A percentile compares a stretch with the other conserved stretches of the same genome.
These are phyloP conservation scores for Yarrowia porcina DNA, from an alignment of 805 yeast genomes.

Conservation along the genomic window DNA sequence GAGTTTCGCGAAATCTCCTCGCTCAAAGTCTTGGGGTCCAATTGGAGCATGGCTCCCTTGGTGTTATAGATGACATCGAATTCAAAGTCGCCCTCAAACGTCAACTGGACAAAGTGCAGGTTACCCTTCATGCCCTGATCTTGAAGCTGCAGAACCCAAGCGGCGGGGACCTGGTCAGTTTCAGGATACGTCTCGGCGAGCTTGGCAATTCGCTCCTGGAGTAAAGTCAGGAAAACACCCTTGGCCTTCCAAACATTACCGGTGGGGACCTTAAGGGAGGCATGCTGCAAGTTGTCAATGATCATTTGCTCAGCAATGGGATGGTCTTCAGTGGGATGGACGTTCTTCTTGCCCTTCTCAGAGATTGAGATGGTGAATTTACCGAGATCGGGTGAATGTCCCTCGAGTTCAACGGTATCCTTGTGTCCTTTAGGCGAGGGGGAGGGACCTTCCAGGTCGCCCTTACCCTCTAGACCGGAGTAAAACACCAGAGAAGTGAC, in stretches of 20 bases:
- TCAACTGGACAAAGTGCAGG: constrained; percentile 72
- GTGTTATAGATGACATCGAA: constrained; percentile 65
- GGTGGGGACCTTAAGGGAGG: constrained; percentile 67
- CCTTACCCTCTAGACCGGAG: constrained; percentile 67
- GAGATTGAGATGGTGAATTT: constrained; percentile 58
- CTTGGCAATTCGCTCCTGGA: constrained; percentile 64
- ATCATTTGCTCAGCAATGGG: constrained; percentile 39
- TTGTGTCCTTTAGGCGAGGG: constrained; percentile 31
- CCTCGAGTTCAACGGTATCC: constrained; percentile 44
- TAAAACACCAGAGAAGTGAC: constrained; percentile 69
- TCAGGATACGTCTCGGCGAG: constrained; percentile 40
- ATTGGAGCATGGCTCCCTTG: constrained; percentile 39
- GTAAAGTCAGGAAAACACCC: constrained; percentile 65
- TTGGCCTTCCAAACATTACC: constrained; percentile 72
- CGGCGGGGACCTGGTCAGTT: constrained; percentile 41
- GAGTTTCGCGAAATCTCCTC: constrained; percentile 38
- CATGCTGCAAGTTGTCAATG: constrained; percentile 53
- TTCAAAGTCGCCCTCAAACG: constrained; percentile 69
- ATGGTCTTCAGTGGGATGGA: constrained; percentile 40
- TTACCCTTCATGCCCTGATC: constrained; percentile 70
- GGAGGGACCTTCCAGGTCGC: constrained; percentile 33
- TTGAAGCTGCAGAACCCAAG: constrained; percentile 50
- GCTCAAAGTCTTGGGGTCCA: constrained; percentile 28
- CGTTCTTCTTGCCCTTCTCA: constrained; percentile 51
- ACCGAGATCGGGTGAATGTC: constrained; percentile 63